phyloP scores from a whole-genome alignment of 2,329 filamentous ascomycete species.

The Venturia aucupariae region DNA sequence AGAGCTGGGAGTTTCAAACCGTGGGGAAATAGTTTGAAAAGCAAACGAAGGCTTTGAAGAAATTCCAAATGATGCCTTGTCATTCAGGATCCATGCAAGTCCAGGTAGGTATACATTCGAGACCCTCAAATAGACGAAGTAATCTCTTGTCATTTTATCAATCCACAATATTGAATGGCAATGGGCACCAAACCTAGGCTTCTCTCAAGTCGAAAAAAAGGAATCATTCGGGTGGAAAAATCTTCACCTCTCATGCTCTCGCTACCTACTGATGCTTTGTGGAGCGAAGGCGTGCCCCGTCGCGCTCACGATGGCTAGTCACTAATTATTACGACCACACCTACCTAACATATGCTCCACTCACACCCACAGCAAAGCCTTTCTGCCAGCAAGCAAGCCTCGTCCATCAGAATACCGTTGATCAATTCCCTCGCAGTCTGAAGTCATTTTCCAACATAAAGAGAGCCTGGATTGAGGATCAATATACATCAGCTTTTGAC shows the following conservation, averaged over 20 bases:
- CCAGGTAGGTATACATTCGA: neutral
- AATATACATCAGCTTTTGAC: neutral
- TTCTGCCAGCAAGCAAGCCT: neutral
- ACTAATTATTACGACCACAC: neutral
- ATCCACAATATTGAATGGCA: neutral
- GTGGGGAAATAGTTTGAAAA: neutral
- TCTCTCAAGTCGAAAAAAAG: neutral
- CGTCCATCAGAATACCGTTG: neutral
- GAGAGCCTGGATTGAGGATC: neutral
- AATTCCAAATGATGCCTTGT: conserved; percentile 1
- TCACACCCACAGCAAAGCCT: neutral
- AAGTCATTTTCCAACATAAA: no score
- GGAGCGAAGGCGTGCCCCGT: neutral
- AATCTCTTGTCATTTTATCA: neutral
- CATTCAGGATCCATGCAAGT: neutral
- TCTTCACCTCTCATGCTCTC: neutral
- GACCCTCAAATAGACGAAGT: neutral
- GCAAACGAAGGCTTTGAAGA: neutral
- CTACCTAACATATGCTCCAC: neutral
- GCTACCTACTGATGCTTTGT: neutral
- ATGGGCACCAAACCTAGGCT: neutral
- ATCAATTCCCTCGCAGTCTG: neutral
- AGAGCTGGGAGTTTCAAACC: neutral
- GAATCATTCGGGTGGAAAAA: neutral
- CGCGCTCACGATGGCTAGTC: neutral